These are phyloP conservation scores for Candida dajiaensis DNA, from an alignment of 805 yeast genomes.

Conservation along the genomic window DNA sequence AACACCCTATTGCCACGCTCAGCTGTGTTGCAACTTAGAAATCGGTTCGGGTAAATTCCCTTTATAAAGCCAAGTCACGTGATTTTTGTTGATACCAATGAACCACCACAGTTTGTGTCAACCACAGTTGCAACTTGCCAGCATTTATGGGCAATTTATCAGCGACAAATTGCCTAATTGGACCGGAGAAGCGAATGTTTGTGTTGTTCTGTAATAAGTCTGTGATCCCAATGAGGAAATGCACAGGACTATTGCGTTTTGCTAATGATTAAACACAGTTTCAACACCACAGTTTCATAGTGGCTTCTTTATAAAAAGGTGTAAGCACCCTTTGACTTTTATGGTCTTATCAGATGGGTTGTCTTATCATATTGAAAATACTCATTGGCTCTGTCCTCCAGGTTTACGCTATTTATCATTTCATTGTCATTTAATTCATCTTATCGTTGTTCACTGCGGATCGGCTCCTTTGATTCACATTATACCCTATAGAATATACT, in stretches of 20 bases:
- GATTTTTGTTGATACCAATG: conserved; percentile 2
- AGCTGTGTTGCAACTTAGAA: too few species aligned
- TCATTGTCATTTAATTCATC: too few species aligned
- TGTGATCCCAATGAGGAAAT: not conserved
- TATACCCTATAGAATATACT: not conserved
- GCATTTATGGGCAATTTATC: too few species aligned
- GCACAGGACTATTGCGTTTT: not conserved
- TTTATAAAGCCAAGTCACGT: not conserved
- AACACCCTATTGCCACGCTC: too few species aligned
- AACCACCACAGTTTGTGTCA: not conserved
- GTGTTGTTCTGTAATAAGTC: not conserved
- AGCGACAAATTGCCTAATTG: not conserved
- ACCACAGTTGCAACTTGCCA: not conserved
- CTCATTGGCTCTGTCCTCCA: too few species aligned
- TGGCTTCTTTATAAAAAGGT: not conserved
- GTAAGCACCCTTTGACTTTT: not conserved
- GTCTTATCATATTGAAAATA: too few species aligned
- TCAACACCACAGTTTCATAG: not conserved
- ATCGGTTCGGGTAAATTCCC: not conserved
- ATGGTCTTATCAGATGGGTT: too few species aligned
- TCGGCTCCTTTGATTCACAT: not conserved
- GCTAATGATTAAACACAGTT: not conserved
- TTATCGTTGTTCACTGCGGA: too few species aligned
- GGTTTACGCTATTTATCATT: too few species aligned
- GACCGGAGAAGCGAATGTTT: not conserved